Evolutionary conservation across 2,329 filamentous ascomycete species (phyloP), one percentile per base, ranked within the genome.

Genomic region (Aspergillus ustus): DNA sequence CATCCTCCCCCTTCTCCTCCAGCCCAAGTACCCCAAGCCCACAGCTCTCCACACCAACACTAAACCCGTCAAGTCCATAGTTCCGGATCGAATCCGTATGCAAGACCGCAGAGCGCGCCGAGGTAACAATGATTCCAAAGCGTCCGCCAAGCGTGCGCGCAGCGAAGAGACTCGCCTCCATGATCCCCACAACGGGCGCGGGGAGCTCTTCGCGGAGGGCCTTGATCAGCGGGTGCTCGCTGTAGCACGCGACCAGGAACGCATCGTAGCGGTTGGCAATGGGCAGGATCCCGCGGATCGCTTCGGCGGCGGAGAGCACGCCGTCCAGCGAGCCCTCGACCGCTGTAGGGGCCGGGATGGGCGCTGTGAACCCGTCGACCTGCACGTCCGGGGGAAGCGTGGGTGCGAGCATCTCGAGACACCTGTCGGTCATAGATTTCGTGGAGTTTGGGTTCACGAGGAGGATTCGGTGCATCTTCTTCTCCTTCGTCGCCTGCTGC

Each of bases 301-400:
- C 77, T 4, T 81, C 80, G 4, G 82, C 82, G 0, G 82, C 79
- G 5, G 80, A 83, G 61, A 85, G 78, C 45, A 84, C 75, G 50
- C 78, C 80, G 69, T 85, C 83, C 28, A 82, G 78, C 57, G 76
- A 74, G 44, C 80, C 78, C 72, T 86, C 83, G 31, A 85, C 81
- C 2, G 83, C 83, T 15, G 79, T 81, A 0, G 83, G 83, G 0
- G 81, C 78, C 1, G 80, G 80, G 22, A 76, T 66, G 0, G 83
- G 81, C 0, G 81, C 77, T 4, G 83, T 85, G 73, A 85, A 85
- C 22, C 80, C 81, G 11, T 78, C 75, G 1, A 85, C 75, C 34
- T 76, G 76, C 50, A 84, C 80, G 63, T 82, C 75, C 5, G 79
- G 73, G 1, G 83, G 81, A 0, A 85, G 73, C 15, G 78, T 81